phyloP scores from a whole-genome alignment of 495 filamentous ascomycete species.

The Immersiella caudata region DNA sequence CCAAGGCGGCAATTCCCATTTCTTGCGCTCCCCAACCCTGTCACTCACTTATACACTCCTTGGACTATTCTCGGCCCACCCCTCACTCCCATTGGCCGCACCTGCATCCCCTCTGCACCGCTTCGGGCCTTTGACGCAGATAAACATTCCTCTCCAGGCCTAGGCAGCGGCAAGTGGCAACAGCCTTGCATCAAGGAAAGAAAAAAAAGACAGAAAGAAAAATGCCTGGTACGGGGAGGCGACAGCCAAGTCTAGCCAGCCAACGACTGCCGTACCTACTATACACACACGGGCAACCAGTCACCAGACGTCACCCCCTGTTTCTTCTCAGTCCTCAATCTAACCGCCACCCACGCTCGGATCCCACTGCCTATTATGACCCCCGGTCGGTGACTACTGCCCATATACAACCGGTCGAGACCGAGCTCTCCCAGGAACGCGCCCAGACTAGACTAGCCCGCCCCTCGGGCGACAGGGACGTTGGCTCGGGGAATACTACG shows the following conservation, averaged over 20 bases:
- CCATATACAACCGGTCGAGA: too few species aligned
- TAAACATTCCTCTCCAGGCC: not conserved
- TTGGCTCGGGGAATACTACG: not conserved
- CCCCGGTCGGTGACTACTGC: not conserved
- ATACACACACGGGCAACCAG: not conserved
- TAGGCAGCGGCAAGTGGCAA: conserved; percentile 16
- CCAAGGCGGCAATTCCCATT: conserved; percentile 6
- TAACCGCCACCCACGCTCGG: conserved; percentile 11
- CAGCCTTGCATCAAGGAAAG: not conserved
- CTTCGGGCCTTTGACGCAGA: conserved; percentile 33
- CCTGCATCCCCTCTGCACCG: conserved; percentile 1
- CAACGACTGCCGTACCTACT: not conserved
- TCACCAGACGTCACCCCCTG: conserved; percentile 1
- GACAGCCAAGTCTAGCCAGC: not conserved
- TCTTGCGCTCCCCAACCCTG: not conserved
- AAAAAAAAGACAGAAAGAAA: not conserved
- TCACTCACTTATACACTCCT: not conserved
- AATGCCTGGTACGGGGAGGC: not conserved
- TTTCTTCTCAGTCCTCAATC: not conserved
- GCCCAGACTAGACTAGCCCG: not conserved
- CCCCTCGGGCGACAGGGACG: not conserved
- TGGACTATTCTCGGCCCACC: conserved; percentile 12
- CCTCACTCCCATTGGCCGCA: conserved; percentile 5
- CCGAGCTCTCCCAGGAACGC: not conserved
- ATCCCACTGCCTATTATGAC: conserved; percentile 11